Evolutionary conservation across 2,329 filamentous ascomycete species (phyloP).

Genomic region (Dactylonectria estremocensis): DNA sequence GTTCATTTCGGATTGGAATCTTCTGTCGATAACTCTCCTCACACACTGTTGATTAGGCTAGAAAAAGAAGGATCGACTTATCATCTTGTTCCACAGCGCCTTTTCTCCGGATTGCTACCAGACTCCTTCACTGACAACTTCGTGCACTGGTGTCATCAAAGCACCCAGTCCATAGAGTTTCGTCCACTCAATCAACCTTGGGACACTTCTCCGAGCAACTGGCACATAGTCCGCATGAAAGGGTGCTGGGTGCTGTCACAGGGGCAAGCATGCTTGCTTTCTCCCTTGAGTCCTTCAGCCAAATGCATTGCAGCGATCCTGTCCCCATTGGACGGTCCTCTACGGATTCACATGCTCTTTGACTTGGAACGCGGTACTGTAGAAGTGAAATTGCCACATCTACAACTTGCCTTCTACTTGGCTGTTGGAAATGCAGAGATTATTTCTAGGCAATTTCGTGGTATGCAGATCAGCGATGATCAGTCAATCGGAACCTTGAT

Average conservation of each 20-base stretch:
- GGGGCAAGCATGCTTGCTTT: neutral
- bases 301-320: constrained; percentile 1
- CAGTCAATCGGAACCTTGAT: constrained; percentile 33
- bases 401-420: constrained; percentile 22
- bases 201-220: constrained; percentile 39
- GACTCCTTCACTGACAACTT: constrained; percentile 55
- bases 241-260: constrained; percentile 10
- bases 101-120: constrained; percentile 53
- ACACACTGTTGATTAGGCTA: constrained; percentile 53
- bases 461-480: constrained; percentile 27
- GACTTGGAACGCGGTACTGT: neutral
- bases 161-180: constrained; percentile 51
- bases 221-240: constrained; percentile 44
- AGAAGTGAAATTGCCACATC: constrained; percentile 42
- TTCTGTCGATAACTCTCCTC: constrained; percentile 11
- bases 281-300: constrained; percentile 3
- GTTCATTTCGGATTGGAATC: constrained; percentile 52
- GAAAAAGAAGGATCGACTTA: constrained; percentile 16
- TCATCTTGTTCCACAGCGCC: constrained; percentile 53
- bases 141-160: constrained; percentile 63
- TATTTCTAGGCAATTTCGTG: constrained; percentile 30
- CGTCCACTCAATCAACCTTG: constrained; percentile 47
- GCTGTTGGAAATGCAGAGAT: constrained; percentile 1
- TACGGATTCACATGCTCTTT: constrained; percentile 22
- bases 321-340: constrained; percentile 8